Percentiles rank a stretch among this genome's conserved stretches.
Evolutionary conservation across 2,329 filamentous ascomycete genomes (phyloP).

Genomic region (Phaeosphaeria sp.): DNA sequence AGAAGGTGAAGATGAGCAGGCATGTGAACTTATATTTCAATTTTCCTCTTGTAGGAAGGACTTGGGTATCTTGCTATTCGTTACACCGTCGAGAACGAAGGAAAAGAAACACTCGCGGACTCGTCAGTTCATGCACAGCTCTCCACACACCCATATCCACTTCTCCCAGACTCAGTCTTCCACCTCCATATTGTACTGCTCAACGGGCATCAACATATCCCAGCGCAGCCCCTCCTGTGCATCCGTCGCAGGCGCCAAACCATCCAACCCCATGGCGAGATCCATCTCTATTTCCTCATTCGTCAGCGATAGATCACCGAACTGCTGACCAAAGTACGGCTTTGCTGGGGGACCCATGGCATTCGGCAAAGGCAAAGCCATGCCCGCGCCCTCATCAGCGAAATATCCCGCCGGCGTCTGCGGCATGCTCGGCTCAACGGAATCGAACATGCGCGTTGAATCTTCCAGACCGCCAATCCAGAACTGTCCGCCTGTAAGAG

Average conservation of each 20-base stretch:
- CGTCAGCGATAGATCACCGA: slow-evolving; percentile 22
- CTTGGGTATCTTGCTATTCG: neutral
- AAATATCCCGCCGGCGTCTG: slow-evolving; percentile 40
- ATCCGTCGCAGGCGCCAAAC: slow-evolving; percentile 27
- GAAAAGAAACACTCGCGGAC: neutral
- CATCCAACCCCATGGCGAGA: slow-evolving; percentile 26
- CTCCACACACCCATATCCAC: neutral
- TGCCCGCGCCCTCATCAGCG: slow-evolving; percentile 8
- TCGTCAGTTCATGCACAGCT: neutral
- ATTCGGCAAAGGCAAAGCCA: slow-evolving; percentile 3
- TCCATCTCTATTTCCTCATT: slow-evolving; percentile 35
- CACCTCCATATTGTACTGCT: slow-evolving; percentile 30
- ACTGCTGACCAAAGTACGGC: slow-evolving; percentile 12
- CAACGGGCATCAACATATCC: slow-evolving; percentile 35
- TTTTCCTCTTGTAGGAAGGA: neutral
- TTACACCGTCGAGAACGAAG: neutral
- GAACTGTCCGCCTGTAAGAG: slow-evolving; percentile 52
- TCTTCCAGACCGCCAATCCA: slow-evolving; percentile 53
- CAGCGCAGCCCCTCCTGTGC: slow-evolving; percentile 25
- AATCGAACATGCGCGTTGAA: slow-evolving; percentile 25
- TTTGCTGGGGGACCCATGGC: slow-evolving; percentile 10
- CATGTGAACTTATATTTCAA: no score
- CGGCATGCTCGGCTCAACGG: slow-evolving; percentile 38
- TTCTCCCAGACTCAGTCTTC: neutral
- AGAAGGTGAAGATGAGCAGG: no score